A percentile compares a stretch with the other conserved stretches of the same genome.
These are phyloP conservation scores for Fraxinus anomala DNA, from an alignment of 257 asterid genomes.

Conservation along the genomic window DNA sequence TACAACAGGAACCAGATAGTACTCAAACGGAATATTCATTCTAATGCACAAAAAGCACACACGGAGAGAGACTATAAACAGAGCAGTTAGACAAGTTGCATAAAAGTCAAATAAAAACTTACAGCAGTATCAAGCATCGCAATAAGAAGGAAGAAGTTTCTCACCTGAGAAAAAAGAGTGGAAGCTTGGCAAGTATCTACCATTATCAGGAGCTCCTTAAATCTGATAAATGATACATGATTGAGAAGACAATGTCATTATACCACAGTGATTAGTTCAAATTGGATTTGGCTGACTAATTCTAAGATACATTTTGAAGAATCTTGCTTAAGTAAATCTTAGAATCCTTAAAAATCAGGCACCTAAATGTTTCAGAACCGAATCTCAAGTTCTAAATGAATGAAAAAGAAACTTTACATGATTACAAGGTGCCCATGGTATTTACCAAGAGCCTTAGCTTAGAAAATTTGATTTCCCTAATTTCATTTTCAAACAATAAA, in stretches of 20 bases:
- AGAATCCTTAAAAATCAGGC: background rate
- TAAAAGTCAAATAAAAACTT: background rate
- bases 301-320: background rate
- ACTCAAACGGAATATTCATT: background rate
- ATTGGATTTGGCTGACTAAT: constrained; percentile 13
- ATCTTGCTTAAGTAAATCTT: background rate
- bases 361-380: constrained; percentile 10
- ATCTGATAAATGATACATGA: constrained; percentile 53
- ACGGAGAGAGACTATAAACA: background rate
- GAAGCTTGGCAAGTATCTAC: constrained; percentile 99
- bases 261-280: constrained; percentile 5
- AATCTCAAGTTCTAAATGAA: constrained; percentile 23
- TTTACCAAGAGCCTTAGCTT: too few species aligned
- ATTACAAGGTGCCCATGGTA: background rate
- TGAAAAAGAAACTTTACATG: background rate
- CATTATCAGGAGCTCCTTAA: constrained; percentile 96
- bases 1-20: background rate
- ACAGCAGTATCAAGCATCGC: constrained; percentile 1
- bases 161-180: constrained; percentile 92
- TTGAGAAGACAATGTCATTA: constrained; percentile 22
- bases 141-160: constrained; percentile 23
- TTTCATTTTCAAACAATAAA: background rate
- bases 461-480: background rate
- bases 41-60: background rate
- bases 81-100: constrained; percentile 4